Conservation (phyloP, 1,284 basidiomycete species). For the Rhodotorula sp. region DNA sequence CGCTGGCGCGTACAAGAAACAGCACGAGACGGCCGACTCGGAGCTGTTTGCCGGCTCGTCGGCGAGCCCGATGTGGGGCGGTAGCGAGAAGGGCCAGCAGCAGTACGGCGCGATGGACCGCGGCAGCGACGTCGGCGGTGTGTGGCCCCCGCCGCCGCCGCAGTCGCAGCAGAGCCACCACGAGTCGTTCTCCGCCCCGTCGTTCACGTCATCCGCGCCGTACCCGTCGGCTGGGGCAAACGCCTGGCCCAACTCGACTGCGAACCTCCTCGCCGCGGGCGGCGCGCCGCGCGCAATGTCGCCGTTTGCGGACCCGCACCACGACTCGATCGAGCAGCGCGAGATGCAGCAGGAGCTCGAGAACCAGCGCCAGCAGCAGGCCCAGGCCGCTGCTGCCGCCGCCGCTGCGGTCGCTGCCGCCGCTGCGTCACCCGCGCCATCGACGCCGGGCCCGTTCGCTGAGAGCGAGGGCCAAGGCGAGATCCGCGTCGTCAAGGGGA, state of each 20-base stretch:
- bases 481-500: conserved; percentile 42
- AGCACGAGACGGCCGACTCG: conserved; percentile 25
- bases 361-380: conserved; percentile 15
- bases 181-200: conserved; percentile 3
- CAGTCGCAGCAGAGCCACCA: neutral
- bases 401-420: conserved; percentile 3
- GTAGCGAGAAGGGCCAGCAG: neutral
- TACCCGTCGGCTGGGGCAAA: conserved; percentile 16
- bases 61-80: conserved; percentile 5
- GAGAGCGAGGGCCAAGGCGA: conserved; percentile 45
- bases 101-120: neutral
- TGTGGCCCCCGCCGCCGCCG: neutral
- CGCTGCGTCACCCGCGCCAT: neutral
- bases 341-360: conserved; percentile 35
- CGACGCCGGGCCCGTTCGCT: conserved; percentile 38
- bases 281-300: neutral
- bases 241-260: conserved; percentile 10
- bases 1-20: conserved; percentile 11
- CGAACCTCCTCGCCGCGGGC: conserved; percentile 24
- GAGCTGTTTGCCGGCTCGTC: conserved; percentile 32
- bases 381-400: neutral
- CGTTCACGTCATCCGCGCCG: neutral
- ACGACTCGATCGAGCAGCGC: conserved; percentile 35
- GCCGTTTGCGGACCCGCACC: conserved; percentile 7
- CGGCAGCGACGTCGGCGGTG: neutral